Percentiles rank a stretch among this genome's conserved stretches.
Conservation (phyloP, 1,284 basidiomycete genomes). For the Pholiota adiposa region DNA sequence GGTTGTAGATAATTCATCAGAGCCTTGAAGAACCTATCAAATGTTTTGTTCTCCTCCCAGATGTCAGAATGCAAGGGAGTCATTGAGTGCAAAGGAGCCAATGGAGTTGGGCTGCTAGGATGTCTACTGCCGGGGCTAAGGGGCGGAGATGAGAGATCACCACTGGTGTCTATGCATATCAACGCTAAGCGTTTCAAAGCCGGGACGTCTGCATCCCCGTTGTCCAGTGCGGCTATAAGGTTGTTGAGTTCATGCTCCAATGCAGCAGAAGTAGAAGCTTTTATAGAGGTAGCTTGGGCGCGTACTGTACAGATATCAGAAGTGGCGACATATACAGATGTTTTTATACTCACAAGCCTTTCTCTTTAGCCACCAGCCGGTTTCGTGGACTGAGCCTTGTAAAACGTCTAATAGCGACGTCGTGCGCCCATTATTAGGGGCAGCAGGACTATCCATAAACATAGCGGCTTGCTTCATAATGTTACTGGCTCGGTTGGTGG, state of each 20-base stretch:
- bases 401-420: slow-evolving; percentile 69
- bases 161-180: slow-evolving; percentile 60
- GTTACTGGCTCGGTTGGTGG: slow-evolving; percentile 56
- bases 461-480: slow-evolving; percentile 77
- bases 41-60: slow-evolving; percentile 70
- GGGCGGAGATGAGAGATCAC: slow-evolving; percentile 45
- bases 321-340: slow-evolving; percentile 13
- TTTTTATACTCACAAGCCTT: slow-evolving; percentile 55
- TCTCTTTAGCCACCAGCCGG: slow-evolving; percentile 79
- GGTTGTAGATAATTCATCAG: slow-evolving; percentile 64
- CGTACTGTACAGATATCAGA: slow-evolving; percentile 45
- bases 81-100: slow-evolving; percentile 42
- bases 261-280: slow-evolving; percentile 40
- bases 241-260: slow-evolving; percentile 51
- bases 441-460: slow-evolving; percentile 78
- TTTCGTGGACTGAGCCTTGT: slow-evolving; percentile 62
- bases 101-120: slow-evolving; percentile 58
- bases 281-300: slow-evolving; percentile 48
- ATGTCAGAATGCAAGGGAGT: slow-evolving; percentile 53
- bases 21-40: slow-evolving; percentile 67
- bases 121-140: slow-evolving; percentile 46
- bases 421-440: slow-evolving; percentile 54
- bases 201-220: slow-evolving; percentile 51
- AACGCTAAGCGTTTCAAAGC: slow-evolving; percentile 64
- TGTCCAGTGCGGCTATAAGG: slow-evolving; percentile 56